A percentile compares a stretch with the other conserved stretches of the same genome.
Conservation (phyloP, 495 filamentous ascomycete species). For the Neohortaea acidophila region DNA sequence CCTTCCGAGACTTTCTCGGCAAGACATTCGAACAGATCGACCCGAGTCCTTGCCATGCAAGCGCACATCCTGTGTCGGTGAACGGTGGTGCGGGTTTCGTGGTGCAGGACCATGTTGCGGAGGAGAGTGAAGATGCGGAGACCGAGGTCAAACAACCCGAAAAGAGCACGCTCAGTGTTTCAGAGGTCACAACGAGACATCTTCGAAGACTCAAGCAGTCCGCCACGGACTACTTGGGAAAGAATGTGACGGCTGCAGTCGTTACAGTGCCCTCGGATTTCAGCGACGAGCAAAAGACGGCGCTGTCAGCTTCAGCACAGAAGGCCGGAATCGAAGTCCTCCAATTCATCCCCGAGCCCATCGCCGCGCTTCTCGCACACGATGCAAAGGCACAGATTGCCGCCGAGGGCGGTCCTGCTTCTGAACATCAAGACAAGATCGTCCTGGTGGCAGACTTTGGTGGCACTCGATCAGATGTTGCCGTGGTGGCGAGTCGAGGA, state of each 20-base stretch:
- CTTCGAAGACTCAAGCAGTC: slow-evolving; percentile 65
- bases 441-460: slow-evolving; percentile 86
- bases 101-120: slow-evolving; percentile 8
- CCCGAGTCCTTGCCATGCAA: slow-evolving; percentile 83
- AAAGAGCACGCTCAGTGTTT: slow-evolving; percentile 58
- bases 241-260: slow-evolving; percentile 80
- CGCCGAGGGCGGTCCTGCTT: background rate
- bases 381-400: slow-evolving; percentile 59
- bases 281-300: slow-evolving; percentile 65
- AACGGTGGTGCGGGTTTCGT: slow-evolving; percentile 23
- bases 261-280: slow-evolving; percentile 92
- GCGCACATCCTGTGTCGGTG: slow-evolving; percentile 70
- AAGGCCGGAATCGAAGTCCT: slow-evolving; percentile 76
- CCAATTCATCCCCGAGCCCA: slow-evolving; percentile 85
- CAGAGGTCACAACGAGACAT: slow-evolving; percentile 77
- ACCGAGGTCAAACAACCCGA: slow-evolving; percentile 53
- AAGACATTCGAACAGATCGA: slow-evolving; percentile 93
- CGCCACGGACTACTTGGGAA: slow-evolving; percentile 81
- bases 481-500: slow-evolving; percentile 75
- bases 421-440: slow-evolving; percentile 50
- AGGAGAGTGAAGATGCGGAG: slow-evolving; percentile 1
- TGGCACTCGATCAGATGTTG: slow-evolving; percentile 80
- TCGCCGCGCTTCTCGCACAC: slow-evolving; percentile 80
- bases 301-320: slow-evolving; percentile 60
- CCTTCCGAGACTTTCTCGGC: slow-evolving; percentile 89